Conservation (phyloP, 768 basidiomycete genomes). For the Cystofilobasidium capitatum region DNA sequence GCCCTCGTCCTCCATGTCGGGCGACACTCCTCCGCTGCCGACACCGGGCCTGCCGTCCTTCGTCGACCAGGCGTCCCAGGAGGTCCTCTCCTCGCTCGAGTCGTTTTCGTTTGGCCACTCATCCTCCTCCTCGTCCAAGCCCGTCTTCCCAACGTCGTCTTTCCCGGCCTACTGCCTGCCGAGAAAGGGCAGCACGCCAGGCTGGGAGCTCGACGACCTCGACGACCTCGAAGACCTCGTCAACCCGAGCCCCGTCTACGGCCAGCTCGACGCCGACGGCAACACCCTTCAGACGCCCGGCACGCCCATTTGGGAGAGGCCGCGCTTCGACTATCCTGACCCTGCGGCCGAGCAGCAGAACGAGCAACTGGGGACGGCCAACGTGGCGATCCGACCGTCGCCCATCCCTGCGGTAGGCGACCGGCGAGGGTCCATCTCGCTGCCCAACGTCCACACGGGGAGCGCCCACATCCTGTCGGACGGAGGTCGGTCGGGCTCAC, state of each 20-base stretch:
- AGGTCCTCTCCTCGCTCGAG: neutral
- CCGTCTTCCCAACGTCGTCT: neutral
- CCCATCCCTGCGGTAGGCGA: neutral
- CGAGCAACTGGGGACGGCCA: neutral
- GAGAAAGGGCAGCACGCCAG: neutral
- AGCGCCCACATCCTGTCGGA: neutral
- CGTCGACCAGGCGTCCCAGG: neutral
- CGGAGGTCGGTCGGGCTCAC: neutral
- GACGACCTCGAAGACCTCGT: slow-evolving; percentile 10
- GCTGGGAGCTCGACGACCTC: neutral
- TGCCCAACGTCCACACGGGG: slow-evolving; percentile 5
- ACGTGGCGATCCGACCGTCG: neutral
- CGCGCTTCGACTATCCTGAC: slow-evolving; percentile 5
- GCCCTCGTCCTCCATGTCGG: neutral
- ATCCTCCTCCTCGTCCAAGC: neutral
- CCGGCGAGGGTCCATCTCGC: neutral
- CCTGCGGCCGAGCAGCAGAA: neutral
- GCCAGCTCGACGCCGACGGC: slow-evolving; percentile 5
- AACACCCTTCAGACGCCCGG: neutral
- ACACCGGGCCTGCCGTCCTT: neutral
- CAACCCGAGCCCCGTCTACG: slow-evolving; percentile 14
- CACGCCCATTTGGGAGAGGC: neutral
- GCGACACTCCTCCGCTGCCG: slow-evolving; percentile 1
- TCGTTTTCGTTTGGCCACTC: slow-evolving; percentile 6
- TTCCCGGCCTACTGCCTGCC: slow-evolving; percentile 1